Evolutionary conservation across 345 rosid species (phyloP).

Genomic region (Syzygium aromaticum): DNA sequence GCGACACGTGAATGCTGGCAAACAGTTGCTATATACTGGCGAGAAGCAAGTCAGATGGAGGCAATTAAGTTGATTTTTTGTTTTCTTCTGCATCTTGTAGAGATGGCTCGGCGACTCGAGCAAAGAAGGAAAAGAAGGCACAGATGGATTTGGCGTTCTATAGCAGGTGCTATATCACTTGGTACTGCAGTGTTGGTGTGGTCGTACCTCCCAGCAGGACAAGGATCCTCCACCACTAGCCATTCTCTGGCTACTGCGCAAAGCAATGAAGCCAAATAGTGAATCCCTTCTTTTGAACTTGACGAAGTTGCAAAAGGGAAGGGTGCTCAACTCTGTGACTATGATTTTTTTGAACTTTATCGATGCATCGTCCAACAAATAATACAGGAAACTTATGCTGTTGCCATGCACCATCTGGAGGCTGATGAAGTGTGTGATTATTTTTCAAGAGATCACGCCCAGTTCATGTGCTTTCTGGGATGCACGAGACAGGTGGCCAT

Average conservation of each 20-base stretch:
- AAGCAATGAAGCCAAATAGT: slow-evolving; percentile 11
- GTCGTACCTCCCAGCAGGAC: slow-evolving; percentile 43
- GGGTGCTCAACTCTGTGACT: neutral
- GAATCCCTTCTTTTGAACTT: neutral
- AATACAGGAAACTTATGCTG: neutral
- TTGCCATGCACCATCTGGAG: neutral
- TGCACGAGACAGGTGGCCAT: neutral
- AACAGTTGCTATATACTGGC: neutral
- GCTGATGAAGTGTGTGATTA: neutral
- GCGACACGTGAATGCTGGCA: neutral
- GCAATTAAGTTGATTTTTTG: neutral
- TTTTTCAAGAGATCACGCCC: neutral
- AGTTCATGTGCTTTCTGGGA: neutral
- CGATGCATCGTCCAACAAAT: neutral
- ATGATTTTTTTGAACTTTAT: neutral
- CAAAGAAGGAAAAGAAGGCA: slow-evolving; percentile 40
- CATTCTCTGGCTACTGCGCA: slow-evolving; percentile 19
- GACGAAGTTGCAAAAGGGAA: neutral
- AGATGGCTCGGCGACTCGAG: slow-evolving; percentile 37
- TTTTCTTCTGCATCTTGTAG: slow-evolving; percentile 12
- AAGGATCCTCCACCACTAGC: slow-evolving; percentile 24
- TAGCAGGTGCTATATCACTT: slow-evolving; percentile 46
- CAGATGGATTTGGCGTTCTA: slow-evolving; percentile 67
- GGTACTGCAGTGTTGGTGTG: slow-evolving; percentile 68
- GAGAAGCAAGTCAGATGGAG: neutral